Base-by-base conservation (phyloP, 192 early-diverging fungal species). In the Entomortierella lignicola region DNA sequence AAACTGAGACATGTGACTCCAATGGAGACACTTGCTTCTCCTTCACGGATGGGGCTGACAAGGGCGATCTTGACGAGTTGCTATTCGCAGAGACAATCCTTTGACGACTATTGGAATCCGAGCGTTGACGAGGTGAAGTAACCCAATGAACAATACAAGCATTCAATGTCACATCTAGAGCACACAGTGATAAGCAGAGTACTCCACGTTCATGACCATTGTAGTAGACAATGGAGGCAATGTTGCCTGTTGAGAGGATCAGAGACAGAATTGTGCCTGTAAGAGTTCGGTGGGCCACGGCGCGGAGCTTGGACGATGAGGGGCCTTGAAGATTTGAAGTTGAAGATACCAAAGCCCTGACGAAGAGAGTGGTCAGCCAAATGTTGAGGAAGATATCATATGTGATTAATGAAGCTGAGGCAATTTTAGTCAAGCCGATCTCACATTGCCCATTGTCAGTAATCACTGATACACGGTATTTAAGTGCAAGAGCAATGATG, bases 141-240 rank as follows among this genome's bases (percentile, higher is more conserved):
- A 85, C 84, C 84, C 84, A 85, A 57, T 83, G 82, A n/a, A 85
- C 70, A 1, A 77, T 83, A 15, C 56, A 47, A 15, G 79, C 69
- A 57, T 83, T 85, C 30, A 85, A 44, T 1, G 82, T 83, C 4
- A 85, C 84, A 63, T 85, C 84, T 17, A 72, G 43, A 18, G 74
- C 71, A 57, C 84, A 85, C n/a, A 65, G 73, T 8, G 81, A 64
- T 47, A 85, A 55, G 47, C 84, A 85, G 23, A 85, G 48, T 26
- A 81, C 37, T 10, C 81, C 84, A 53, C 77, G 71, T 56, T 85
- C 81, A 17, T 66, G 44, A 2, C 84, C 84, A 39, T 79, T 37
- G 20, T 77, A 72, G 39, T 69, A 18, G 11, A 70, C 71, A 15
- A 85, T 55, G 10, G 73, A 62, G 20, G 71, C 54, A 8, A 85